Percentiles rank a stretch among this genome's conserved stretches.
Conservation (phyloP, 2,329 filamentous ascomycete species). For the Botrytis hyacinthi region DNA sequence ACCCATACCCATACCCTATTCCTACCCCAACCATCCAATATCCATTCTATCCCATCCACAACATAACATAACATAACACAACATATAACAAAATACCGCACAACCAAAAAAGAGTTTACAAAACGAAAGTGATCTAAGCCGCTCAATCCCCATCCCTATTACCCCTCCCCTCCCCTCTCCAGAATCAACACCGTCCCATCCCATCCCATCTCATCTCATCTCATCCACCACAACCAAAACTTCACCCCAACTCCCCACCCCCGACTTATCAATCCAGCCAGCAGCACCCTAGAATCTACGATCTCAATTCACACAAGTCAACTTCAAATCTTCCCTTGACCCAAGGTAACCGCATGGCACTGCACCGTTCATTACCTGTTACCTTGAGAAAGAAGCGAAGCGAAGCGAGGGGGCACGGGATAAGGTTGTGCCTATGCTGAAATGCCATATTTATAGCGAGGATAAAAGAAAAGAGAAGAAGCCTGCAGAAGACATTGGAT, state of each 20-base stretch:
- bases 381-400: not conserved
- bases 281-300: not conserved
- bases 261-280: not conserved
- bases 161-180: too few species aligned
- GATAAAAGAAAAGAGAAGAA: not conserved
- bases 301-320: not conserved
- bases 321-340: not conserved
- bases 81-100: too few species aligned
- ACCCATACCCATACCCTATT: too few species aligned
- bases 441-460: not conserved
- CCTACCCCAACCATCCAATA: too few species aligned
- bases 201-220: too few species aligned
- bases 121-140: too few species aligned
- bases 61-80: too few species aligned
- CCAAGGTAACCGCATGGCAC: not conserved
- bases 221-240: too few species aligned
- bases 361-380: not conserved
- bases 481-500: not conserved
- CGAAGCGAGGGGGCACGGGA: not conserved
- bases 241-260: not conserved
- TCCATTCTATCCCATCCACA: not conserved
- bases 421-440: not conserved
- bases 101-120: not conserved
- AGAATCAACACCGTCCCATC: too few species aligned
- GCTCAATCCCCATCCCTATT: too few species aligned